Evolutionary conservation across 106 monocot genomes (phyloP), one percentile per base, ranked within the genome.

Genomic region (Amphibolis antarctica): DNA sequence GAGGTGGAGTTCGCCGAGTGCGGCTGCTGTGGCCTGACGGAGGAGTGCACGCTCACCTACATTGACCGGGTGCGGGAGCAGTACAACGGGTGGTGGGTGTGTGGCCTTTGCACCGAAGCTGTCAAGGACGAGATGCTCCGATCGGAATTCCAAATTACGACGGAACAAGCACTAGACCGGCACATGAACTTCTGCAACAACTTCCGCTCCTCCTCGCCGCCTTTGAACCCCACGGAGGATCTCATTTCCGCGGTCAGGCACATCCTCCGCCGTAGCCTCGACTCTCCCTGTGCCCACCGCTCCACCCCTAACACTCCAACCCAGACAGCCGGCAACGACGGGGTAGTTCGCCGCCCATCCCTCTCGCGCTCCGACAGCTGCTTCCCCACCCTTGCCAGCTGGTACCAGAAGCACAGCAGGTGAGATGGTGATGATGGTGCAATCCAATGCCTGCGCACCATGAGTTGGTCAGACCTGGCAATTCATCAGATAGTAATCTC

Each of bases 1-100:
- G 4, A 2, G 4, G 36, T 67, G 45, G 71, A 71, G 43, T 62
- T 55, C 12, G 78, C 64, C 14, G 19, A 58, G 53, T 78, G 78
- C 68, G 69, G 69, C 12, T 78, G 78, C 78, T 78, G 78, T 45
- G 59, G 58, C 15, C 42, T 78, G 48, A 68, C 50, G 10, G 78
- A 78, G 64, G 78, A 78, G 53, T 78, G 78, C 64, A 78, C 78
- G 3, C 56, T 46, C 55, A 64, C 49, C 9, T 78, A 78, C 68
- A 69, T 78, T 47, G 72, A 25, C 6, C 42, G 20, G 3, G 73
- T 78, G 11, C 46, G 62, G 0, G 64, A 47, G 21, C 42, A 56
- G 6, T 49, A 67, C 62, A 42, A 46, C 4, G 73, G 59, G 6
- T 21, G 53, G 6, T 78, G 78, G 78, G 42, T 78, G 10, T 76